phyloP scores from a whole-genome alignment of 768 basidiomycete species.

The Tulasnella calospora region DNA sequence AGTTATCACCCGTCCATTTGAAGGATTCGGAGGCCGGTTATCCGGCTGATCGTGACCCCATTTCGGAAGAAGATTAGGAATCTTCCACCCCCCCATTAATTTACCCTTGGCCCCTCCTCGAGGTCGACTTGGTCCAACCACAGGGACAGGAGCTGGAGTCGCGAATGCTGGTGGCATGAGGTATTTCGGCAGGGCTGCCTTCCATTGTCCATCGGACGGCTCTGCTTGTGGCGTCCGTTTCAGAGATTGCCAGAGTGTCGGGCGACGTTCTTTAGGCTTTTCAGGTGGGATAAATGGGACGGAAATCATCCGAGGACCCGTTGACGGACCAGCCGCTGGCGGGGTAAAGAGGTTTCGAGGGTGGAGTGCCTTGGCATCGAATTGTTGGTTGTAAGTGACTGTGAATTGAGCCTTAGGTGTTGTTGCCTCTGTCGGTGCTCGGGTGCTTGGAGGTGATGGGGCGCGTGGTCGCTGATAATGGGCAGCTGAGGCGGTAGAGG shows the following conservation, averaged over 20 bases:
- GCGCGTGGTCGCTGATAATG: neutral
- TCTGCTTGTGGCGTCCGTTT: neutral
- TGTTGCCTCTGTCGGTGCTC: neutral
- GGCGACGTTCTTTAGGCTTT: neutral
- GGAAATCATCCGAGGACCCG: neutral
- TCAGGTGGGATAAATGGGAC: neutral
- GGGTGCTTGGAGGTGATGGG: constrained; percentile 3
- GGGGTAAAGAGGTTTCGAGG: constrained; percentile 3
- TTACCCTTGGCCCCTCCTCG: constrained; percentile 11
- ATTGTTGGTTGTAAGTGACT: constrained; percentile 8
- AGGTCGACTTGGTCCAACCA: neutral
- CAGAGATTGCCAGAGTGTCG: neutral
- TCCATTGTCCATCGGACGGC: neutral
- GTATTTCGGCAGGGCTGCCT: neutral
- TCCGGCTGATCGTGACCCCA: neutral
- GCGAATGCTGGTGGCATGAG: constrained; percentile 10
- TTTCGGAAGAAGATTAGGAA: neutral
- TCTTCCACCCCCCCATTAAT: neutral
- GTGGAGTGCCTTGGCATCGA: neutral
- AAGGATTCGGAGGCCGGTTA: neutral
- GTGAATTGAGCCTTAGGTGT: constrained; percentile 6
- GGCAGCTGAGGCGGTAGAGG: neutral
- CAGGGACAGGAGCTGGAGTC: neutral
- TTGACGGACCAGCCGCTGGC: constrained; percentile 5
- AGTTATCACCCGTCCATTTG: neutral